Percentiles rank a stretch among this genome's conserved stretches.
Conservation (phyloP, 768 basidiomycete genomes). For the Tricholoma furcatifolium region DNA sequence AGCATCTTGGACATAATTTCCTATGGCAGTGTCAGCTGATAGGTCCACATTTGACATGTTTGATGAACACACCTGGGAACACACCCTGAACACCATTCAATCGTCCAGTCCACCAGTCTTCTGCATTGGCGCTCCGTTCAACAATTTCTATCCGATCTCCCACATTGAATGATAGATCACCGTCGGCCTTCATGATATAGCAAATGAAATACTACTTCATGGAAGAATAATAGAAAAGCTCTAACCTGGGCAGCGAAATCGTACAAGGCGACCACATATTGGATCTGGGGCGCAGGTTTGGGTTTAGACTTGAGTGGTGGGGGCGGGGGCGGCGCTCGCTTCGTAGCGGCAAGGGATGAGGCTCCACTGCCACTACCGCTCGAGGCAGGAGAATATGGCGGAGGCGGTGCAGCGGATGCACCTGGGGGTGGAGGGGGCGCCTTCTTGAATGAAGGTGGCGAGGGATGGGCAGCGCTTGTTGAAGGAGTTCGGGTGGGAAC, state of each 20-base stretch:
- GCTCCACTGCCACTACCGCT: constrained; percentile 17
- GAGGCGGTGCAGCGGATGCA: constrained; percentile 38
- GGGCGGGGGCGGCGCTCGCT: constrained; percentile 87
- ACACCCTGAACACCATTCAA: constrained; percentile 82
- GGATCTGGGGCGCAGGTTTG: constrained; percentile 56
- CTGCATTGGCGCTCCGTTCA: constrained; percentile 73
- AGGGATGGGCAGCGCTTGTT: constrained; percentile 30
- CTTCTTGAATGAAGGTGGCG: constrained; percentile 41
- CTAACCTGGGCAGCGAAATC: constrained; percentile 89
- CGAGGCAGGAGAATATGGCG: constrained; percentile 40
- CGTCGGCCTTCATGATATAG: constrained; percentile 60
- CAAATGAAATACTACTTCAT: constrained; percentile 1
- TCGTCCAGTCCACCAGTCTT: constrained; percentile 98
- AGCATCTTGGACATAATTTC: constrained; percentile 66
- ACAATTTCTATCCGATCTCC: constrained; percentile 93
- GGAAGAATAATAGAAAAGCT: not conserved
- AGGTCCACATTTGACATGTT: not conserved
- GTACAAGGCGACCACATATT: constrained; percentile 91
- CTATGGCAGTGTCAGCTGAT: constrained; percentile 28
- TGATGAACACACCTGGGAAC: constrained; percentile 70
- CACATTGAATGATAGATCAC: constrained; percentile 85
- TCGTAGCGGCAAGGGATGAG: constrained; percentile 45
- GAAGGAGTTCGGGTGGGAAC: constrained; percentile 33
- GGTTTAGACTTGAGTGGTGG: constrained; percentile 91
- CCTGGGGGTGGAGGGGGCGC: constrained; percentile 54